Conservation (phyloP, 805 yeast genomes). For the Metschnikowia lachancei region DNA sequence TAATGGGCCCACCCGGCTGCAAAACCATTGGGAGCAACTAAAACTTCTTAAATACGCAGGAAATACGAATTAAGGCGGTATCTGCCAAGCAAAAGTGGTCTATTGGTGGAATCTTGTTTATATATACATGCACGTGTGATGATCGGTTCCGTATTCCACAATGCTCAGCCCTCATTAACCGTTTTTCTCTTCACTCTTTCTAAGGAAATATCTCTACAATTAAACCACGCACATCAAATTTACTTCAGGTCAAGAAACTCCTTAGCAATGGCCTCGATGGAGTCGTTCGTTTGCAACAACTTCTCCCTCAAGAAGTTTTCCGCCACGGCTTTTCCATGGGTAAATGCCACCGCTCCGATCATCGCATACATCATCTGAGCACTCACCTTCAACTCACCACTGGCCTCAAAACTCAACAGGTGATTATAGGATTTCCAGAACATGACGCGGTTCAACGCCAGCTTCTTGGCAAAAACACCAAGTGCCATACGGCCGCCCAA, state of each 20-base stretch:
- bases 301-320: conserved; percentile 55
- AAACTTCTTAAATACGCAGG: no score
- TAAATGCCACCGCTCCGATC: conserved; percentile 64
- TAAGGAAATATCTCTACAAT: no score
- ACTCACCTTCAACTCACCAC: conserved; percentile 56
- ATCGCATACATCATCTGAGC: conserved; percentile 58
- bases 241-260: conserved; percentile 24
- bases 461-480: conserved; percentile 50
- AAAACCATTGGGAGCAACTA: no score
- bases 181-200: no score
- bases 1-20: no score
- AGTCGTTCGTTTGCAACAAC: conserved; percentile 34
- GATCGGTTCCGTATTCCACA: neutral
- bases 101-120: neutral
- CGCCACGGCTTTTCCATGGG: conserved; percentile 60
- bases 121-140: conserved; percentile 5
- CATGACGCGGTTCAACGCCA: conserved; percentile 50
- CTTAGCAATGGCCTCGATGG: conserved; percentile 37
- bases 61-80: no score
- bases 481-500: conserved; percentile 49
- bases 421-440: conserved; percentile 66
- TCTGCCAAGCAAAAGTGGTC: neutral
- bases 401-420: conserved; percentile 41
- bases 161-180: no score
- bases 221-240: no score